Evolutionary conservation across 2,329 filamentous ascomycete genomes (phyloP), one percentile per base, ranked within the genome.

Genomic region (Aspergillus bombycis): DNA sequence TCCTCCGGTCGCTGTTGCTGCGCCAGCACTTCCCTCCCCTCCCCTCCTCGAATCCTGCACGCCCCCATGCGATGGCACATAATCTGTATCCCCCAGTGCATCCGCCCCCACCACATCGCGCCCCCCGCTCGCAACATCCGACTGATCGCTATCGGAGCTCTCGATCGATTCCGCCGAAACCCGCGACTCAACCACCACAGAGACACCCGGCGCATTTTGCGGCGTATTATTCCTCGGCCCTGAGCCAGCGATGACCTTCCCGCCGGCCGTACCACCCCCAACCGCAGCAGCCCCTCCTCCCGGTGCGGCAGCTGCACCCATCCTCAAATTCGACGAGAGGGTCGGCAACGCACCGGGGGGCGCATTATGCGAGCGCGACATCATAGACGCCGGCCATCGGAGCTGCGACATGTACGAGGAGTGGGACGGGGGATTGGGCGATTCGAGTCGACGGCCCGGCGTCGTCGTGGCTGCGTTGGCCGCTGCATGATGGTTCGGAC

Each of bases 321-420:
- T 60, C 21, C 67, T 64, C 36, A 69, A 32, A 60, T 66, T 65
- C 32, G 70, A 64, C 45, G 70, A 69, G 30, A 69, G 61, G 21
- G 50, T 72, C 48, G 64, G 63, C 32, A 68, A 60, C 60, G 61
- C 65, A 36, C 50, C 57, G 66, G 60, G 64, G 66, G 26, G 60
- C 11, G 50, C 62, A 62, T 43, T 58, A 4, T 64, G 63, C 28
- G 65, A 50, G 11, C 67, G 65, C 36, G 66, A 68, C 36, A 72
- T 65, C 64, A 70, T 68, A 1, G 69, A 71, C 4, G 70, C 67
- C 21, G 70, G 65, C 71, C 71, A 73, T 64, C 68, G 71, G 52
- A 72, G 58, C 59, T 71, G 70, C 1, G 70, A 64, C 61, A 73
- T 65, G 52, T 64, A 70, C 16, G 69, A 62, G 12, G 68, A 60